Evolutionary conservation across 2,329 filamentous ascomycete genomes (phyloP).

Genomic region (Tolypocladium tropicale): DNA sequence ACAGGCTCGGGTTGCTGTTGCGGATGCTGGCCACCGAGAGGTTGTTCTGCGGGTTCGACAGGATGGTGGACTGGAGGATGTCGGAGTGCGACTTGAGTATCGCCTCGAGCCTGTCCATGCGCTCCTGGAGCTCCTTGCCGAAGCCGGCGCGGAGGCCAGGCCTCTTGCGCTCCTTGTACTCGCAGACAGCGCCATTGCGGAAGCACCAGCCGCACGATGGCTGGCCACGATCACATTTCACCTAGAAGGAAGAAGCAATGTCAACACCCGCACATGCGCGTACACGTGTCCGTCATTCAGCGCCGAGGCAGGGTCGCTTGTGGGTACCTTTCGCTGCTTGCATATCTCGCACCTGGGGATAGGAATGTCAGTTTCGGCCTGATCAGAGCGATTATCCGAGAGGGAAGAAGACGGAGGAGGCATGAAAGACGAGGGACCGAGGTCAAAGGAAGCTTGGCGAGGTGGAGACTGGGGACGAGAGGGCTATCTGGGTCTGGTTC

Average conservation of each 20-base stretch:
- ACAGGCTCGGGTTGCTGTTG: conserved; percentile 38
- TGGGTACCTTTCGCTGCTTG: conserved; percentile 65
- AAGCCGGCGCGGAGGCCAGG: conserved; percentile 57
- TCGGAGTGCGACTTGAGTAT: conserved; percentile 56
- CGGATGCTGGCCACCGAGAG: conserved; percentile 29
- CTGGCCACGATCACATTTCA: conserved; percentile 67
- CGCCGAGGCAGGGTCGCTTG: background rate
- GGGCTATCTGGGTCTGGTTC: background rate
- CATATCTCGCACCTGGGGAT: conserved; percentile 59
- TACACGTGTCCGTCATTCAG: background rate
- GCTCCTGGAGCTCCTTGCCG: conserved; percentile 62
- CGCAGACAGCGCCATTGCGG: conserved; percentile 51
- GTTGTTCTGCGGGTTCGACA: conserved; percentile 18
- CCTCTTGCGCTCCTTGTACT: conserved; percentile 61
- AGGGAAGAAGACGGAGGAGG: conserved; percentile 6
- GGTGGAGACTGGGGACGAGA: background rate
- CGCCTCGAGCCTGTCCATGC: conserved; percentile 59
- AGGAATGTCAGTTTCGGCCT: conserved; percentile 23
- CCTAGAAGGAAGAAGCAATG: conserved; percentile 28
- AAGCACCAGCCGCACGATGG: conserved; percentile 61
- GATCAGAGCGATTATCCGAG: conserved; percentile 1
- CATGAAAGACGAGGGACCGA: conserved; percentile 4
- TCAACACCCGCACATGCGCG: background rate
- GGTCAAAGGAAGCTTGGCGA: background rate
- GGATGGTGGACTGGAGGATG: conserved; percentile 50